Percentiles rank a stretch among this genome's conserved stretches.
These are phyloP conservation scores for Aureobasidium musti DNA, from an alignment of 2,329 filamentous ascomycete species.

Conservation along the genomic window DNA sequence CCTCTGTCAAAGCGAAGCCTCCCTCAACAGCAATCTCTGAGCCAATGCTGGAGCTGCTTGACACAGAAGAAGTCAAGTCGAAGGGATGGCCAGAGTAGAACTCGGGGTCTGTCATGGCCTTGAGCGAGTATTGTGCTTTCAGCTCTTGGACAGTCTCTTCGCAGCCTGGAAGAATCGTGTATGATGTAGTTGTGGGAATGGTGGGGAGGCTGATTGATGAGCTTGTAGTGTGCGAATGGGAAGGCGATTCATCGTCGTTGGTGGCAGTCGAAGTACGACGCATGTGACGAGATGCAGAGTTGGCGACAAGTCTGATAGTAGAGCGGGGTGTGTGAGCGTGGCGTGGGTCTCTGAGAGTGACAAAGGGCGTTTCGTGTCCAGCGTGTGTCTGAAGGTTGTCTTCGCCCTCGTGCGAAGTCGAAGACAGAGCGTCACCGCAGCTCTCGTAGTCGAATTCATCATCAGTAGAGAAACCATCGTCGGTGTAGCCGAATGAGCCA, in stretches of 20 bases:
- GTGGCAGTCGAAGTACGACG: conserved; percentile 32
- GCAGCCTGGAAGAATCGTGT: conserved; percentile 4
- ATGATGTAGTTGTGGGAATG: conserved; percentile 14
- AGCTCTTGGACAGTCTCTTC: not conserved
- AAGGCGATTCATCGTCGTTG: conserved; percentile 34
- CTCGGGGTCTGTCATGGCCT: conserved; percentile 23
- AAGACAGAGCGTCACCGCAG: not conserved
- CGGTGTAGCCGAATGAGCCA: not conserved
- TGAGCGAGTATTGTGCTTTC: conserved; percentile 3
- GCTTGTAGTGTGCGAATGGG: conserved; percentile 35
- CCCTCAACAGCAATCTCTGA: conserved; percentile 52
- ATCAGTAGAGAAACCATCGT: conserved; percentile 21
- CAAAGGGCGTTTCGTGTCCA: not conserved
- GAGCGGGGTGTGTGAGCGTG: not conserved
- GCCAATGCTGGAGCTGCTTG: conserved; percentile 32
- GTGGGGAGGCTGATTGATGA: conserved; percentile 41
- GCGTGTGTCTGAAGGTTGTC: not conserved
- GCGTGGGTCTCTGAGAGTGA: conserved; percentile 3
- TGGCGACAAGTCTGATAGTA: conserved; percentile 7
- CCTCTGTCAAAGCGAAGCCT: conserved; percentile 60
- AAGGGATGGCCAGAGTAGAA: conserved; percentile 6
- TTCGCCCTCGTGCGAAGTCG: not conserved
- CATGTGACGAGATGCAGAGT: conserved; percentile 4
- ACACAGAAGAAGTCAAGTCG: not conserved
- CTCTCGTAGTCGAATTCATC: conserved; percentile 1